Percentiles rank a stretch among this genome's conserved stretches.
Conservation (phyloP, 2,329 filamentous ascomycete genomes). For the Spiromastix sp. region DNA sequence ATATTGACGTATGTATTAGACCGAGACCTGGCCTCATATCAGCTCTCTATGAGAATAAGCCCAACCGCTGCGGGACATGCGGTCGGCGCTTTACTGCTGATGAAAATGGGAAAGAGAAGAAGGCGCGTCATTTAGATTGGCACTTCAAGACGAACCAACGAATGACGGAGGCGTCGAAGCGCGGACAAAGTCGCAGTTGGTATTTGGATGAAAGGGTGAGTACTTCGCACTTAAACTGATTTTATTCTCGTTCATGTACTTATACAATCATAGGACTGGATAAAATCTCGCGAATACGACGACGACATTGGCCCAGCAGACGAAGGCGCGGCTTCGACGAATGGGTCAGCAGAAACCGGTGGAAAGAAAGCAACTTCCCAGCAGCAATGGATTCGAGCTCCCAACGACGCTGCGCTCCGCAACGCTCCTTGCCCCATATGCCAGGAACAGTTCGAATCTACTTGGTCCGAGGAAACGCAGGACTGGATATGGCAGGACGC, state of each 20-base stretch:
- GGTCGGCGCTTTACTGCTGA: conserved; percentile 75
- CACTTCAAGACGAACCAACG: conserved; percentile 91
- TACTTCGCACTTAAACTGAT: conserved; percentile 9
- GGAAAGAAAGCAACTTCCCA: conserved; percentile 46
- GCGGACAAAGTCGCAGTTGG: conserved; percentile 86
- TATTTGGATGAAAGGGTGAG: conserved; percentile 80
- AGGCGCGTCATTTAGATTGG: conserved; percentile 93
- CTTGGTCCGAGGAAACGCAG: conserved; percentile 84
- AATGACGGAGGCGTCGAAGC: conserved; percentile 73
- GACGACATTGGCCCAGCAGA: conserved; percentile 47
- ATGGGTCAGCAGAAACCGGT: conserved; percentile 29
- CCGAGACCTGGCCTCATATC: conserved; percentile 65
- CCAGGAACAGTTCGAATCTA: conserved; percentile 86
- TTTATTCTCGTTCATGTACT: conserved; percentile 6
- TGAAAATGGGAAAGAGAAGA: conserved; percentile 69
- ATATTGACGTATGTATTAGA: conserved; percentile 30
- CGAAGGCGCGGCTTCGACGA: conserved; percentile 28
- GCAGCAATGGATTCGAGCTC: conserved; percentile 69
- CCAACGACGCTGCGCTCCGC: conserved; percentile 62
- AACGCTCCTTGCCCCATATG: conserved; percentile 86
- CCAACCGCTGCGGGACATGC: conserved; percentile 83
- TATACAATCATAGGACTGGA: conserved; percentile 63
- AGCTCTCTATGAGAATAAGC: conserved; percentile 67
- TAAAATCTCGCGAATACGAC: conserved; percentile 69
- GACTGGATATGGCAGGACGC: conserved; percentile 97